phyloP scores from a whole-genome alignment of 225 moss, liverwort and hornwort species.

The Physcomitrellopsis africana region DNA sequence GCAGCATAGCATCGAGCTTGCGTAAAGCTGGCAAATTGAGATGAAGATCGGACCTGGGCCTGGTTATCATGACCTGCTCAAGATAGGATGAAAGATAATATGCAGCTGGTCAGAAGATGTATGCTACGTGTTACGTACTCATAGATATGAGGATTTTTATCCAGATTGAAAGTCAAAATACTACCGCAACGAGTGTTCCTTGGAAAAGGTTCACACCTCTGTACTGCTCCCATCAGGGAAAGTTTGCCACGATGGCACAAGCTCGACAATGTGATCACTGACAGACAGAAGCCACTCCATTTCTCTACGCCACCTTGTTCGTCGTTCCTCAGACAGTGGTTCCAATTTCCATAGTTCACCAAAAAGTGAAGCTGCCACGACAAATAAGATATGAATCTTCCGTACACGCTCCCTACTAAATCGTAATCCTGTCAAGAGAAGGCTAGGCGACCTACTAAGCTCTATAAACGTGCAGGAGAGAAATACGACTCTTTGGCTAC shows the following conservation, averaged over 20 bases:
- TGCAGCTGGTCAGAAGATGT: neutral
- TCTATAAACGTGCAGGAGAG: neutral
- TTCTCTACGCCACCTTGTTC: slow-evolving; percentile 91
- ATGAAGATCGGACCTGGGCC: slow-evolving; percentile 90
- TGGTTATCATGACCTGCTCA: slow-evolving; percentile 82
- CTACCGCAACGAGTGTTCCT: neutral
- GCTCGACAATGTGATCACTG: slow-evolving; percentile 94
- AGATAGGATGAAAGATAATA: neutral
- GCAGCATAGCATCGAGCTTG: slow-evolving; percentile 87
- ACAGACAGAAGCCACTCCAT: slow-evolving; percentile 97
- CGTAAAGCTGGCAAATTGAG: slow-evolving; percentile 90
- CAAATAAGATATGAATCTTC: neutral
- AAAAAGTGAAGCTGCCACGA: slow-evolving; percentile 79
- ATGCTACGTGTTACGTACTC: neutral
- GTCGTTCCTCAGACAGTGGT: slow-evolving; percentile 73
- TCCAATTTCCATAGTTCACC: slow-evolving; percentile 97
- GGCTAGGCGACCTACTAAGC: neutral
- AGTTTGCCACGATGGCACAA: slow-evolving; percentile 89
- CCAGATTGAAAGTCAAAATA: neutral
- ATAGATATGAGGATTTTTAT: neutral
- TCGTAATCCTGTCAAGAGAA: neutral
- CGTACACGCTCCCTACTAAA: neutral
- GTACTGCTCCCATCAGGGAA: slow-evolving; percentile 78
- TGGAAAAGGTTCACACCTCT: slow-evolving; percentile 50
- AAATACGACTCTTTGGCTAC: no score